Conservation (phyloP, 2,329 filamentous ascomycete species). For the Tolypocladium album region DNA sequence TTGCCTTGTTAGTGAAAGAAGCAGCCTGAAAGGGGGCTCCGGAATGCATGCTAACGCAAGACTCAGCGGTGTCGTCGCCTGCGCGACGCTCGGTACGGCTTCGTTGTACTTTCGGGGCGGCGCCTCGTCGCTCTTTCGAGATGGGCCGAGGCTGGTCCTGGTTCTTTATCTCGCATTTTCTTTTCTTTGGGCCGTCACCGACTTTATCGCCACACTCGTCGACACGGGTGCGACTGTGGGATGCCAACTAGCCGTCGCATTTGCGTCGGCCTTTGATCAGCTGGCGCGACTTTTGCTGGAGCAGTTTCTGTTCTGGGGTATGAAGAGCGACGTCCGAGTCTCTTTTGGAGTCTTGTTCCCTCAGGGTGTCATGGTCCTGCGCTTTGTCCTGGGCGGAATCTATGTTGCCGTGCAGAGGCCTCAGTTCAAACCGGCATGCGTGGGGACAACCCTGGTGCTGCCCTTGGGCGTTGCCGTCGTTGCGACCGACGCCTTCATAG, state of each 20-base stretch:
- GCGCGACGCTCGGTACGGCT: constrained; percentile 35
- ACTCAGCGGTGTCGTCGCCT: constrained; percentile 38
- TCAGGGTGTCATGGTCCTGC: constrained; percentile 34
- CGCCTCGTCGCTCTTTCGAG: constrained; percentile 38
- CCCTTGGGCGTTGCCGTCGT: constrained; percentile 35
- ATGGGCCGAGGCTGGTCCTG: constrained; percentile 56
- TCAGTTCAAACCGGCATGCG: constrained; percentile 40
- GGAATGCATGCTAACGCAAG: constrained; percentile 15
- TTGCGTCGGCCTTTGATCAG: constrained; percentile 47
- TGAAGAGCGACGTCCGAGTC: constrained; percentile 27
- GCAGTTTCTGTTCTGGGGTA: constrained; percentile 42
- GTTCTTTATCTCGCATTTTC: constrained; percentile 39
- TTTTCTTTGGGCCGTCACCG: constrained; percentile 41
- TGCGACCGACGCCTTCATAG: constrained; percentile 32
- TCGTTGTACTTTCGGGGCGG: constrained; percentile 36
- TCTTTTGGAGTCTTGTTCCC: constrained; percentile 26
- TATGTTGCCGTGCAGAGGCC: constrained; percentile 44
- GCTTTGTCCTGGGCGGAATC: constrained; percentile 41
- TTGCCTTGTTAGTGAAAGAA: constrained; percentile 37
- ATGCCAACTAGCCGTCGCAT: constrained; percentile 41
- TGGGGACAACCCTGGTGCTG: constrained; percentile 32
- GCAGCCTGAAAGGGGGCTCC: no score
- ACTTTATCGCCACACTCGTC: constrained; percentile 40
- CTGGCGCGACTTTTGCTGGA: constrained; percentile 40
- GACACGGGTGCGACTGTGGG: constrained; percentile 27